These are phyloP conservation scores for Suillus fuscotomentosus DNA, from an alignment of 768 basidiomycete genomes.

Conservation along the genomic window DNA sequence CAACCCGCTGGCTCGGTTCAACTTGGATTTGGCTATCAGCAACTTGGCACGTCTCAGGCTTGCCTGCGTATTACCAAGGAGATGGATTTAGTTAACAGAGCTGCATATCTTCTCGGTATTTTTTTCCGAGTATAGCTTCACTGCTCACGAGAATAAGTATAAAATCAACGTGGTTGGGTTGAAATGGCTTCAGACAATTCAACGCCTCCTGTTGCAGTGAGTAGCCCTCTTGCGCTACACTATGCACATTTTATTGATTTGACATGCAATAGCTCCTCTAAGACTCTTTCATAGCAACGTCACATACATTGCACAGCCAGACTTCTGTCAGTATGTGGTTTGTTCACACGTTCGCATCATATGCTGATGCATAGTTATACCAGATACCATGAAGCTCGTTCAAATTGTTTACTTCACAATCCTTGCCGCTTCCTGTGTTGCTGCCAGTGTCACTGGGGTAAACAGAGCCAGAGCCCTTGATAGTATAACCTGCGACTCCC, in stretches of 20 bases:
- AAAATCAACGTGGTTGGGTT: not conserved
- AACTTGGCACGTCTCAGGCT: too few relatives aligned
- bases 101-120: not conserved
- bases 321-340: not conserved
- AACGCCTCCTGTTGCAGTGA: not conserved
- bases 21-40: not conserved
- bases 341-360: not conserved
- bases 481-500: too few relatives aligned
- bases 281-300: not conserved
- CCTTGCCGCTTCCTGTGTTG: constrained; percentile 28
- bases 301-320: not conserved
- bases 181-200: not conserved
- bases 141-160: not conserved
- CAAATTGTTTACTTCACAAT: not conserved
- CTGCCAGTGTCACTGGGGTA: not conserved
- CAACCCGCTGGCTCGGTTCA: not conserved
- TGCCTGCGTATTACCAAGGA: not conserved
- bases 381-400: not conserved
- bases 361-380: not conserved
- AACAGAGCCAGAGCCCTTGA: too few relatives aligned
- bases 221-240: not conserved
- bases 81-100: not conserved
- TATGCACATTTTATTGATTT: not conserved
- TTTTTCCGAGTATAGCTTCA: not conserved
- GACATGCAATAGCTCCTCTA: not conserved